Base-by-base conservation (phyloP, 345 rosid genomes). In the Gossypium bickii region DNA sequence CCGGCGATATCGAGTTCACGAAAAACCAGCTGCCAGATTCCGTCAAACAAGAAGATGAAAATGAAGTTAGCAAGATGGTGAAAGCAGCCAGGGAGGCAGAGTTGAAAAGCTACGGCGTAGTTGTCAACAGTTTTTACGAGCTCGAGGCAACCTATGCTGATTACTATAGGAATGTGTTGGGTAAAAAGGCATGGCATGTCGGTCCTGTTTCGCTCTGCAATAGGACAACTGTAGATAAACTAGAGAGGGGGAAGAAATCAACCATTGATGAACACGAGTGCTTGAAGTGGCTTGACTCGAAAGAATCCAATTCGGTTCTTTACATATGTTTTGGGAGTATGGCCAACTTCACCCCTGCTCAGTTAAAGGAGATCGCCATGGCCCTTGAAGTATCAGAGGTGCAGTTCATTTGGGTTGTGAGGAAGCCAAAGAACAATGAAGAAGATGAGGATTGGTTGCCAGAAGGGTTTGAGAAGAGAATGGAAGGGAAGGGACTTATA, bases 81-180 rank as follows among this genome's bases (percentile, higher is more conserved):
- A 20, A 56, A 58, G 63, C 13, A 58, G 6, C 15, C 7, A 3
- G 15, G 13, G 63, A 58, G 25, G 27, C 34, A 1, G 38, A 24
- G 38, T 24, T 24, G 2, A 58, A 58, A 24, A 25, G 64, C 41
- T 59, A 59, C 16, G 64, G 64, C 17, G 41, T 59, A 10, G 1
- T 91, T 60, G 76, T 88, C 70, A 93, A 91, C 77, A 91, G 91
- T 74, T 89, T 91, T 80, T 86, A 88, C 2, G 94, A 89, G 87
- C 93, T 93, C 2, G 94, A 93, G 67, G 82, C 82, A 0, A 83
- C 66, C 47, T 91, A 89, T 38, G 83, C 86, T 0, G 94, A 88
- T 34, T 65, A 73, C 59, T 87, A 80, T 66, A 79, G 67, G 78
- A 80, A 80, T 1, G 76, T 51, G 58, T 71, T 85, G 18, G 87